A percentile compares a stretch with the other conserved stretches of the same genome.
These are phyloP conservation scores for Penicillium thymicola DNA, from an alignment of 2,329 filamentous ascomycete species.

Conservation along the genomic window DNA sequence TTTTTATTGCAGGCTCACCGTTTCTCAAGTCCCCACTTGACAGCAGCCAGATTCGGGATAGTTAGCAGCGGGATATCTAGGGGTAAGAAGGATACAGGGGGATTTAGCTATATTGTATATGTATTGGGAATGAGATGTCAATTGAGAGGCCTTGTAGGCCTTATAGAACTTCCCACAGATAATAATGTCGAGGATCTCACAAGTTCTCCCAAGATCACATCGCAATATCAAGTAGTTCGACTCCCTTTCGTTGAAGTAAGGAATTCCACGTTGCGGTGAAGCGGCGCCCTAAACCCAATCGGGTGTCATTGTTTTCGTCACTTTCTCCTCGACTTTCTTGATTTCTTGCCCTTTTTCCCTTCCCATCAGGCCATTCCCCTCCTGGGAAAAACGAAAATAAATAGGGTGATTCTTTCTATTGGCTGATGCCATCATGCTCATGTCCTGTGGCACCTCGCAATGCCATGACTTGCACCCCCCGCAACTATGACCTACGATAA, in stretches of 20 bases:
- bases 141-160: neutral
- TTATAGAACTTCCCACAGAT: neutral
- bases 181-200: neutral
- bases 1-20: constrained; percentile 3
- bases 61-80: neutral
- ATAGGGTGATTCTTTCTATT: neutral
- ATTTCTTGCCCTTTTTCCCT: neutral
- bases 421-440: constrained; percentile 36
- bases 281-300: constrained; percentile 27
- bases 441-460: constrained; percentile 33
- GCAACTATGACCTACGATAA: constrained; percentile 52
- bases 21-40: constrained; percentile 6
- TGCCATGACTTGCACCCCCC: constrained; percentile 46
- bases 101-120: too few species aligned
- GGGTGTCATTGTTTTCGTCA: constrained; percentile 26
- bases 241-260: constrained; percentile 5
- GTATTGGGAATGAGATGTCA: neutral
- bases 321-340: constrained; percentile 12
- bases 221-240: neutral
- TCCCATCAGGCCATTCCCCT: constrained; percentile 17
- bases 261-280: constrained; percentile 25
- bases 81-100: neutral
- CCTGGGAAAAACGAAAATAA: neutral
- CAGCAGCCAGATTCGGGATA: constrained; percentile 1
- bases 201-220: neutral